Conservation (phyloP, 2,329 filamentous ascomycete species). For the Arthrobotrys conoides region DNA sequence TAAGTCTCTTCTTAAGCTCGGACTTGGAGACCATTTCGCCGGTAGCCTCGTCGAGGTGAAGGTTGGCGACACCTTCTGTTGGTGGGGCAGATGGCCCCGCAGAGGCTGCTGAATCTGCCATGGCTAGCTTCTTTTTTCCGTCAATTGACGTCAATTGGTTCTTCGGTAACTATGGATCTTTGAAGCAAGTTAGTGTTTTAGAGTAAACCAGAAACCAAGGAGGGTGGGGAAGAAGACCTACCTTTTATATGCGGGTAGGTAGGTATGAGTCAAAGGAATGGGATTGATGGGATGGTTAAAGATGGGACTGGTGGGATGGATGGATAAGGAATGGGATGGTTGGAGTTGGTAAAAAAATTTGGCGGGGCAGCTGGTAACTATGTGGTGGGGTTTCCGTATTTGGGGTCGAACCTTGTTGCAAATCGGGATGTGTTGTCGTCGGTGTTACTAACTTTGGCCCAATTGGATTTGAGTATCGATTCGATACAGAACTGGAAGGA, state of each 20-base stretch:
- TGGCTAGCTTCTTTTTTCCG: conserved; percentile 1
- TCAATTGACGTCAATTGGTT: not conserved
- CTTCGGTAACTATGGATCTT: conserved; percentile 6
- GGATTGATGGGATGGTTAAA: not conserved
- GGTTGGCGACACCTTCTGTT: conserved; percentile 70
- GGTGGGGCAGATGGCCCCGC: conserved; percentile 66
- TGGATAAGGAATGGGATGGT: conserved; percentile 17
- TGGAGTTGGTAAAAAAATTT: conserved; percentile 29
- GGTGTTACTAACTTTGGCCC: not conserved
- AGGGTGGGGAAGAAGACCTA: not conserved
- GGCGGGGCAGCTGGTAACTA: conserved; percentile 43
- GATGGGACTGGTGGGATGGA: too few species aligned
- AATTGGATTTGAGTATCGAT: too few species aligned
- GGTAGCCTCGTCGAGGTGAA: conserved; percentile 91
- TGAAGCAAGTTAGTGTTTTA: not conserved
- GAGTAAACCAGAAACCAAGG: not conserved
- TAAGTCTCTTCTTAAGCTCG: conserved; percentile 94
- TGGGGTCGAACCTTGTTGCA: conserved; percentile 11
- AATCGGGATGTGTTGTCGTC: conserved; percentile 3
- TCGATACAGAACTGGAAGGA: too few species aligned
- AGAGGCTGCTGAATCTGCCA: conserved; percentile 57
- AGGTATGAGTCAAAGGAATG: conserved; percentile 39
- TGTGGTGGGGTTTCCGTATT: not conserved
- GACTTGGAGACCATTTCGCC: conserved; percentile 89
- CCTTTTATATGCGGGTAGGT: conserved; percentile 22